phyloP scores from a whole-genome alignment of 179 eudicot genomes.

The Silene vulgaris region DNA sequence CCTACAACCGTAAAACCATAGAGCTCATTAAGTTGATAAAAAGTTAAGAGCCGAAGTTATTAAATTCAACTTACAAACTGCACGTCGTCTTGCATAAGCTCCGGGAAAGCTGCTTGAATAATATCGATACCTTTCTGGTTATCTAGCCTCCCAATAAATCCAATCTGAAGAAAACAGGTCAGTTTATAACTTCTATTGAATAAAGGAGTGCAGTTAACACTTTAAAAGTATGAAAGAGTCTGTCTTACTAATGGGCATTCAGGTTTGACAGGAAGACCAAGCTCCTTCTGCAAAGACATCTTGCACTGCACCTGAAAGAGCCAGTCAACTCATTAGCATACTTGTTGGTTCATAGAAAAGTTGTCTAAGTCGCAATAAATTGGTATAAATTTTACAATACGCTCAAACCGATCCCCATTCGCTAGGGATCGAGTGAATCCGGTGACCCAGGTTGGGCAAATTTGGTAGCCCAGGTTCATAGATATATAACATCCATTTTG shows the following conservation, averaged over 20 bases:
- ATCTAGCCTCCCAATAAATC: slow-evolving; percentile 95
- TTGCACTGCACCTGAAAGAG: slow-evolving; percentile 67
- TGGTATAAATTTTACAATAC: too few relatives aligned
- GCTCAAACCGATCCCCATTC: too few relatives aligned
- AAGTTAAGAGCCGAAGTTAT: not conserved
- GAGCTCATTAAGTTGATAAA: not conserved
- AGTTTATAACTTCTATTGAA: not conserved
- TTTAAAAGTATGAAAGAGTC: not conserved
- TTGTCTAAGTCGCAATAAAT: not conserved
- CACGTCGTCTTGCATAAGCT: slow-evolving; percentile 76
- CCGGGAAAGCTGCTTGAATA: slow-evolving; percentile 69
- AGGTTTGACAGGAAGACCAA: slow-evolving; percentile 81
- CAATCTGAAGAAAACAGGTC: slow-evolving; percentile 47
- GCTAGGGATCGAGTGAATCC: too few relatives aligned
- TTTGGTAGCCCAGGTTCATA: too few relatives aligned
- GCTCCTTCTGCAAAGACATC: slow-evolving; percentile 72
- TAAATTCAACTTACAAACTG: slow-evolving; percentile 64
- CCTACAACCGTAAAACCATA: not conserved
- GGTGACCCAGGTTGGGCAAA: too few relatives aligned
- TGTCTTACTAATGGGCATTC: slow-evolving; percentile 82
- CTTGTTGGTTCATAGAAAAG: not conserved
- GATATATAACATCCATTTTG: too few relatives aligned
- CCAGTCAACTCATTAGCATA: not conserved
- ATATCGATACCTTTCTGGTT: slow-evolving; percentile 91
- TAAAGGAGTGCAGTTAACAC: not conserved